A percentile compares a stretch with the other conserved stretches of the same genome.
phyloP scores from a whole-genome alignment of 495 filamentous ascomycete species.

The Lichenothelia convexa region DNA sequence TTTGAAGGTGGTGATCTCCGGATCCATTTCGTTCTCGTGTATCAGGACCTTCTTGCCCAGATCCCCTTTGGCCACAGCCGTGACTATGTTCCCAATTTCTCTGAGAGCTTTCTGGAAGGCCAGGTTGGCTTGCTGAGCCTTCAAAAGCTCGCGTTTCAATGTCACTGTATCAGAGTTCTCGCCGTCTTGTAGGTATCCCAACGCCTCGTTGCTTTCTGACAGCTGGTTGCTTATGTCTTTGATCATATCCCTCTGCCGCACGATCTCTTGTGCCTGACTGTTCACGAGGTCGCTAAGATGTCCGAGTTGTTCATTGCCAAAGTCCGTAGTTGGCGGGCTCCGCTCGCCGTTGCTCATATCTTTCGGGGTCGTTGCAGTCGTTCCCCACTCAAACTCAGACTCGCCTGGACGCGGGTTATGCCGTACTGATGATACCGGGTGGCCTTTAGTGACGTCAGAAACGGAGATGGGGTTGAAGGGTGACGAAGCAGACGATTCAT shows the following conservation, averaged over 20 bases:
- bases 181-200: constrained; percentile 36
- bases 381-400: no score
- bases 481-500: constrained; percentile 11
- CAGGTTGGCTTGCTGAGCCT: constrained; percentile 94
- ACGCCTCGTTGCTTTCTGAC: constrained; percentile 27
- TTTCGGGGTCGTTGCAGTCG: constrained; percentile 18
- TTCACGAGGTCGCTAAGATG: constrained; percentile 30
- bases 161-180: constrained; percentile 42
- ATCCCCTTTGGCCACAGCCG: constrained; percentile 86
- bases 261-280: constrained; percentile 33
- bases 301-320: constrained; percentile 27
- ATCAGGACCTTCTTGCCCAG: constrained; percentile 96
- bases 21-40: constrained; percentile 93
- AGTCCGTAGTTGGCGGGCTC: constrained; percentile 12
- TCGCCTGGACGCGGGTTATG: no score
- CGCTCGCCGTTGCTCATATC: constrained; percentile 14
- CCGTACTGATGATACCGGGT: not conserved
- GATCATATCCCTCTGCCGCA: constrained; percentile 40
- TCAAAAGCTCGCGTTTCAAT: constrained; percentile 80
- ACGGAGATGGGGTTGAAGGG: constrained; percentile 13
- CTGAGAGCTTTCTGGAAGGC: constrained; percentile 94
- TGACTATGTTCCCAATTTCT: constrained; percentile 95
- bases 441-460: not conserved
- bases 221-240: constrained; percentile 20
- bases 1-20: constrained; percentile 98